Percentiles rank a stretch among this genome's conserved stretches.
Conservation (phyloP, 306 rosid species). For the Nissolia schottii region DNA sequence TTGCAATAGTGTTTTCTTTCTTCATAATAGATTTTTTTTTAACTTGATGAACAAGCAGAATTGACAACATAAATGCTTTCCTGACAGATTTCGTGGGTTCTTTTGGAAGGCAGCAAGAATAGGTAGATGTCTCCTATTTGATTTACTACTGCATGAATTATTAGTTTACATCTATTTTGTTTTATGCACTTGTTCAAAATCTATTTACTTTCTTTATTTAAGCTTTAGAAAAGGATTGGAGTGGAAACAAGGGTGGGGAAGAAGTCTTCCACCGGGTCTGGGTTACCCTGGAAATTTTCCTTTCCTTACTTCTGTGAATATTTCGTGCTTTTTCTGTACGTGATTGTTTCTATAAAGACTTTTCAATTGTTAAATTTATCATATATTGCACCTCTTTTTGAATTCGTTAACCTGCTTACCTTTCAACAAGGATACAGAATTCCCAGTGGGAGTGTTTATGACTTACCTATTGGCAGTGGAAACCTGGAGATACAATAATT, state of each 20-base stretch:
- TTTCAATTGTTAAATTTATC: not conserved
- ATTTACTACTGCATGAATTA: not conserved
- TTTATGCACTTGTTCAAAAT: not conserved
- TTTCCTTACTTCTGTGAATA: not conserved
- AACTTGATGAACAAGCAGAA: not conserved
- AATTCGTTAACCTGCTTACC: too few relatives aligned
- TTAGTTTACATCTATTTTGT: not conserved
- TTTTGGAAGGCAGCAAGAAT: too few relatives aligned
- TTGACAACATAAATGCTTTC: conserved; percentile 15
- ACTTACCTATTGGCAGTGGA: not conserved
- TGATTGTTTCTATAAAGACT: not conserved
- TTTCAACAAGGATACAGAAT: too few relatives aligned
- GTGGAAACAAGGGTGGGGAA: not conserved
- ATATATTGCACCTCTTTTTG: not conserved
- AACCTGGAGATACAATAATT: not conserved
- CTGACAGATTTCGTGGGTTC: conserved; percentile 57
- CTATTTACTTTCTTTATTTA: not conserved
- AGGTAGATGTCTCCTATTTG: conserved; percentile 32
- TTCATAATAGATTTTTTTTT: not conserved
- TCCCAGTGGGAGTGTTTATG: too few relatives aligned
- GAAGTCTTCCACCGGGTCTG: not conserved
- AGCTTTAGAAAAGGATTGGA: not conserved
- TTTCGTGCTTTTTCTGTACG: not conserved
- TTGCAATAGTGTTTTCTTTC: conserved; percentile 6
- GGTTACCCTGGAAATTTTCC: not conserved